Evolutionary conservation across 352 stramenopile species (phyloP), one percentile per base, ranked within the genome.

Genomic region (Globisporangium acanthophoron): DNA sequence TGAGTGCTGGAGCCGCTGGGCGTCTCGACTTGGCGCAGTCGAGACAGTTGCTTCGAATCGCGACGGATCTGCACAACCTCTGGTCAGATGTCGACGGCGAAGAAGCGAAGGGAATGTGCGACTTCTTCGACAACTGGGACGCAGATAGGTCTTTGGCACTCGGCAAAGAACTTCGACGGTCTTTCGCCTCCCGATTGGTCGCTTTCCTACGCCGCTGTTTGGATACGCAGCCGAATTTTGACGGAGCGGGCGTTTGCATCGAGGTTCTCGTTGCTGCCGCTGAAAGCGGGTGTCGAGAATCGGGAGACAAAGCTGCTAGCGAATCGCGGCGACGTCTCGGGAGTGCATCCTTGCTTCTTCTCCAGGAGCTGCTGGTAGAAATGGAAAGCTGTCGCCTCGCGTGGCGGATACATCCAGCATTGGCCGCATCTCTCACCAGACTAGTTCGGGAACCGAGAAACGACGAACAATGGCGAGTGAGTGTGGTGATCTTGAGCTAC

Each of bases 351-450:
- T 63, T 80, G 18, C 3, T 62, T 18, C 15, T 80, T 45, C 44
- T 86, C 0, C 75, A 88, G 66, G 61, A 76, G n/a, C 29, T 88
- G 35, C 57, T 87, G 46, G 41, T 53, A 27, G 67, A 71, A 27
- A 48, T 79, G 1, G 54, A 63, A 3, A 37, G 37, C 0, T 40
- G 18, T 1, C 58, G 57, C 5, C 24, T 68, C 9, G 21, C 54
- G 20, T 88, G 77, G 75, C 65, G 48, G 45, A 70, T 79, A 6
- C 49, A 70, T 0, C 50, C 75, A 0, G 41, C 60, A 15, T 56
- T 90, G 1, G 54, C 74, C 13, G 70, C 67, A 0, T 64, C 67
- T 1, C 61, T 88, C 3, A 67, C 71, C 7, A 64, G 67, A 12
- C 54, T 86, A 6, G 47, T 80, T 44, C 69, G 74, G 21, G 61